Conservation (phyloP, 2,329 filamentous ascomycete genomes). For the Peltaster fructicola region DNA sequence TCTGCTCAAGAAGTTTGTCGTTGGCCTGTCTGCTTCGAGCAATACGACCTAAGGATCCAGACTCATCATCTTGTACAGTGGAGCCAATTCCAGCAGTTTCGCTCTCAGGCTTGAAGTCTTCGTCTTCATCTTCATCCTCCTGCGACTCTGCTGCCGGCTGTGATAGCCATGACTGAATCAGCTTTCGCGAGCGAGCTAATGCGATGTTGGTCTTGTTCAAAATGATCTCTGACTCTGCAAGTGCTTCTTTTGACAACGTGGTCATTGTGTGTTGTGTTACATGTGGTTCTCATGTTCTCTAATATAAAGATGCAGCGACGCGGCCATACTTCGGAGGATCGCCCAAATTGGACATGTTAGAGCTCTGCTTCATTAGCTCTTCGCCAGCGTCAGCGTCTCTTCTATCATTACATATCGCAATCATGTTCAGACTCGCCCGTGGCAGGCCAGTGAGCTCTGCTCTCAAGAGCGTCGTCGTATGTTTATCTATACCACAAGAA, state of each 20-base stretch:
- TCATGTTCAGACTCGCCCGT: constrained; percentile 79
- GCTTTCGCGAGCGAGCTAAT: constrained; percentile 34
- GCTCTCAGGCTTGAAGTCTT: constrained; percentile 26
- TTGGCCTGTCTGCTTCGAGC: no score
- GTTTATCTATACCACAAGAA: constrained; percentile 2
- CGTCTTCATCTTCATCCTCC: constrained; percentile 33
- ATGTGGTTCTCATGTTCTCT: no score
- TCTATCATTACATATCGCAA: no score
- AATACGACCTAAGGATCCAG: no score
- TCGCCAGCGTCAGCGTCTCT: no score
- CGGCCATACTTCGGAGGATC: no score
- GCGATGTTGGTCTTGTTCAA: constrained; percentile 36
- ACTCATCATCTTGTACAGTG: constrained; percentile 3
- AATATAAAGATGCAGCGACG: no score
- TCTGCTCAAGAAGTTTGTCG: constrained; percentile 23
- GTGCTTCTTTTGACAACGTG: constrained; percentile 2
- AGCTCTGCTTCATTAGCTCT: no score
- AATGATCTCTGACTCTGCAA: constrained; percentile 30
- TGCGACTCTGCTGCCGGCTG: constrained; percentile 26
- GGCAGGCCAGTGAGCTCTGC: constrained; percentile 66
- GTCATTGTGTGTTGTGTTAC: constrained; percentile 2
- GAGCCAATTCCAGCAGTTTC: constrained; percentile 8
- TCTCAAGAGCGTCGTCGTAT: constrained; percentile 58
- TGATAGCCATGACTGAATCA: constrained; percentile 40
- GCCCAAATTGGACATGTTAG: no score